phyloP scores from a whole-genome alignment of 2,329 filamentous ascomycete genomes.

The Pseudogymnoascus sp. region DNA sequence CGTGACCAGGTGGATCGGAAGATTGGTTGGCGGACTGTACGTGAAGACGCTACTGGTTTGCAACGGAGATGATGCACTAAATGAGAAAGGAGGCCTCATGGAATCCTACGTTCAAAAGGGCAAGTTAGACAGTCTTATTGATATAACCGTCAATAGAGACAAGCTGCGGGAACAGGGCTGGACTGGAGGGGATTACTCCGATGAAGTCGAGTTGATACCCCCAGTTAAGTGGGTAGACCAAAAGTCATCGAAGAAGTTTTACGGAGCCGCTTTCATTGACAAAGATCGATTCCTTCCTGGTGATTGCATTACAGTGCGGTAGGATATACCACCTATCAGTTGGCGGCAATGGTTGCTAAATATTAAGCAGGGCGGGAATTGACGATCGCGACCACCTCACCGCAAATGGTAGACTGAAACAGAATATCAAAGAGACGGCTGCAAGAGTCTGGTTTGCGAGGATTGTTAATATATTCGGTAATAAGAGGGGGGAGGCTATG shows the following conservation, averaged over 20 bases:
- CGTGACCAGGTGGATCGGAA: slow-evolving; percentile 6
- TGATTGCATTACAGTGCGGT: background rate
- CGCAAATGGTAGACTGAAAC: background rate
- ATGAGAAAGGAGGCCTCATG: background rate
- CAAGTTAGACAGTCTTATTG: slow-evolving; percentile 1
- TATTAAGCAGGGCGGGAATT: background rate
- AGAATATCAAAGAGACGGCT: background rate
- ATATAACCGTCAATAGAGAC: slow-evolving; percentile 7
- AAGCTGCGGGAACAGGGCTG: slow-evolving; percentile 5
- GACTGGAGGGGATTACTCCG: background rate
- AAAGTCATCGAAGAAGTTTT: background rate
- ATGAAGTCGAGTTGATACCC: background rate
- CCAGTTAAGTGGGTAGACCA: slow-evolving; percentile 3
- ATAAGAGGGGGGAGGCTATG: slow-evolving; percentile 1
- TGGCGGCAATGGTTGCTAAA: background rate
- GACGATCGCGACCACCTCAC: background rate
- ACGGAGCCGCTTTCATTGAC: background rate
- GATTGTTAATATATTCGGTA: slow-evolving; percentile 12
- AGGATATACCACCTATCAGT: background rate
- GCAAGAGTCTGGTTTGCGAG: slow-evolving; percentile 11
- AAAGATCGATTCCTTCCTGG: background rate
- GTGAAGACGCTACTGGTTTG: slow-evolving; percentile 9
- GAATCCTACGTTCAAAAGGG: background rate
- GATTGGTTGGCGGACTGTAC: slow-evolving; percentile 1
- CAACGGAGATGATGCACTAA: background rate